Conservation (phyloP, 148 eudicot species). For the Spergularia bocconei region DNA sequence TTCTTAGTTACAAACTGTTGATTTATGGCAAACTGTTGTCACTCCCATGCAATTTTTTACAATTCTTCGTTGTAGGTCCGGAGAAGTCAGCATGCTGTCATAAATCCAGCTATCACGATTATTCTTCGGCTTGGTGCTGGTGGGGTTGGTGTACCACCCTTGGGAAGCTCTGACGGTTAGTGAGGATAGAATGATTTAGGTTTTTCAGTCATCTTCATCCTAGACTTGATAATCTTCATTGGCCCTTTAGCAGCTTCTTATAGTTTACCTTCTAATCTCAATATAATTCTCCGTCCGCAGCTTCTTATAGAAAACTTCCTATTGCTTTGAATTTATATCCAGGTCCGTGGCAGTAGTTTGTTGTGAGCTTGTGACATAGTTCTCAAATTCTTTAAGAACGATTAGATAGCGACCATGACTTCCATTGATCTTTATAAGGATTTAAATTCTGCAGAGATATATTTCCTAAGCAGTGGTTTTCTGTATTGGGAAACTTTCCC, state of each 20-base stretch:
- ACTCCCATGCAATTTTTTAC: slow-evolving; percentile 1
- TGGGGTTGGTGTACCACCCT: slow-evolving; percentile 96
- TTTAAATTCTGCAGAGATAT: background rate
- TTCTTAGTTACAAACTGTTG: background rate
- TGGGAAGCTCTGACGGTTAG: slow-evolving; percentile 95
- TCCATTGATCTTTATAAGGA: background rate
- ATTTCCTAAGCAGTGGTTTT: background rate
- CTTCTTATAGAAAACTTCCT: background rate
- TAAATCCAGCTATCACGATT: slow-evolving; percentile 90
- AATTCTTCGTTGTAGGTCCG: slow-evolving; percentile 49
- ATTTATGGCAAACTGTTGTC: slow-evolving; percentile 8
- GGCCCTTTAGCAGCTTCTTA: background rate
- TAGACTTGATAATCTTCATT: slow-evolving; percentile 14
- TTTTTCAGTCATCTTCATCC: background rate
- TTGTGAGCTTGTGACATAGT: too few relatives aligned
- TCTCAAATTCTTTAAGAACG: too few relatives aligned
- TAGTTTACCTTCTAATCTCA: background rate
- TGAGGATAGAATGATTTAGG: slow-evolving; percentile 12
- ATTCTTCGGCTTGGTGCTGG: slow-evolving; percentile 94
- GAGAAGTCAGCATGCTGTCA: slow-evolving; percentile 92
- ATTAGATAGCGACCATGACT: too few relatives aligned
- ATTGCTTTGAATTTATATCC: background rate
- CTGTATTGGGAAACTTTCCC: background rate
- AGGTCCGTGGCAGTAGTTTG: background rate
- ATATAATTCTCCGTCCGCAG: background rate